Evolutionary conservation across 2,329 filamentous ascomycete species (phyloP), one percentile per base, ranked within the genome.

Genomic region (Lithohypha guttulata): DNA sequence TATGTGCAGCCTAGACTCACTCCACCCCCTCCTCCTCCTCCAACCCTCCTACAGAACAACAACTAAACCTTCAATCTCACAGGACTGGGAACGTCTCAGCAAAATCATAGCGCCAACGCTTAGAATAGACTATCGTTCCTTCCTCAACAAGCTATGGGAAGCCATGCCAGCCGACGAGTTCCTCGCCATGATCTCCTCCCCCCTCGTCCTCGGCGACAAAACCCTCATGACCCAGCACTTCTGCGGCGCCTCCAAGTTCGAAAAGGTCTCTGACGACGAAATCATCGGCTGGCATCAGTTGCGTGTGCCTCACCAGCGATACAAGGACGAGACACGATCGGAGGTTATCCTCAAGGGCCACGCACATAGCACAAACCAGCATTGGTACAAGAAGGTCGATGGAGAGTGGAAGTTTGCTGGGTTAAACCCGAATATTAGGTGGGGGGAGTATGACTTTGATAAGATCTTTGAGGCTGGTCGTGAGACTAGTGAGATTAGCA

Each of bases 121-220:
- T 57, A 57, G 79, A 68, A 70, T 85, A 52, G 81, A 86, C 66
- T 86, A 86, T 69, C 73, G 71, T 35, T 68, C 70, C 27, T 73
- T 79, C 57, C 68, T 75, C 37, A 66, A 74, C 56, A 70, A 70
- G 53, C 56, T 71, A 41, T 79, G 74, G 74, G 68, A 73, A 34
- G 64, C 68, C 34, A 77, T 79, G 73, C 63, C 71, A 1, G 71
- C 73, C 1, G 66, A 71, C 2, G 72, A 78, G n/a, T 80, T 70
- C 60, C 61, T 79, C 54, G 52, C 58, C 46, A 77, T 79, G 73
- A 62, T 76, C 49, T 73, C 71, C 18, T 64, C 68, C 53, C 59
- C 62, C 14, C 58, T 64, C 2, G 74, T 80, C 44, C 63, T 81
- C 18, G 75, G 77, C 43, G 72, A 79, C 59, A 68, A 68, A 22